Base-by-base conservation (phyloP, 2,329 filamentous ascomycete species). In the Nemania sp. region DNA sequence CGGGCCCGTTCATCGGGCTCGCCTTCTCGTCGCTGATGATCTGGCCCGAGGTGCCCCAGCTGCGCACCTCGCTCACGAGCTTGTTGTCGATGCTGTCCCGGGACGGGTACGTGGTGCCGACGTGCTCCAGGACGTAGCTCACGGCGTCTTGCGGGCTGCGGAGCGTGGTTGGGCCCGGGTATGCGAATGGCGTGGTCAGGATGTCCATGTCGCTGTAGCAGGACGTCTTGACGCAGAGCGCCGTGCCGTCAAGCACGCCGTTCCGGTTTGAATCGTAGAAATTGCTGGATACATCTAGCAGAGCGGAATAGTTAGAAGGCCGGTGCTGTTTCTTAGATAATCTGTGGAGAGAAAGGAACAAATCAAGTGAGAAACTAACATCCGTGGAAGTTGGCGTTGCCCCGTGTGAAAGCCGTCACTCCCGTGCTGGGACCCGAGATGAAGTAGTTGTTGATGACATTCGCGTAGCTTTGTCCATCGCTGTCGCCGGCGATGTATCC, bases 361-460 rank as follows among this genome's bases (percentile, higher is more conserved):
- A 26, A 12, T 3, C 20, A 26, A 9, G 5, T 11, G 26, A 12
- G 19, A 17, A 15, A 62, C 68, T 59, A 56, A 71, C 70, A 82
- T 14, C 75, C 79, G 34, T 78, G 76, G 68, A 81, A 82, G 44
- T 78, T 77, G 2, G 65, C 70, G 50, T 81, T 81, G n/a, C 80
- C 78, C n/a, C 79, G 73, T 1, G 77, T 81, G 57, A 81, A 83
- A 0, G 78, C 77, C 1, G 76, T 72, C 2, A 75, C 73, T 22
- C 66, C 73, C 3, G 79, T 81, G 40, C 70, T 75, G 0, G 79
- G 80, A 0, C 80, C 80, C 2, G 75, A 75, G 54, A 83, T 78
- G 66, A 81, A 83, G 65, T 83, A 82, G 66, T 83, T 83, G 54
- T 77, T 77, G 47, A 81, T 70, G 50, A 83, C 77, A 56, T 83